phyloP scores from a whole-genome alignment of 192 early-diverging fungal species.

The Lobosporangium transversale region DNA sequence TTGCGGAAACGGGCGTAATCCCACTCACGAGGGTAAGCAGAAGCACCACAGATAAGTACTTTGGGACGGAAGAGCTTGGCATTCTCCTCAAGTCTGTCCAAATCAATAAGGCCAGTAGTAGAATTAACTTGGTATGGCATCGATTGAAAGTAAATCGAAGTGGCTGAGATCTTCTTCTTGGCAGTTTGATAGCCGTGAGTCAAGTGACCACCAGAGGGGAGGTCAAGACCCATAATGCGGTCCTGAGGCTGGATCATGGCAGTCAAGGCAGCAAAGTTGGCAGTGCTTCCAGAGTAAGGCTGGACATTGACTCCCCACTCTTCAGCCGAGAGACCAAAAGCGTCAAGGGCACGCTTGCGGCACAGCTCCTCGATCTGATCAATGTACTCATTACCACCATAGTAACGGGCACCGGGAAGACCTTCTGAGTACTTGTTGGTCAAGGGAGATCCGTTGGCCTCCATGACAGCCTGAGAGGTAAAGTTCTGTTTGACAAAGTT shows the following conservation, averaged over 20 bases:
- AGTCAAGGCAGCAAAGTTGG: constrained; percentile 98
- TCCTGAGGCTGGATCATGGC: constrained; percentile 96
- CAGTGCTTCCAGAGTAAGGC: constrained; percentile 98
- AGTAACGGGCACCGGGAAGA: constrained; percentile 98
- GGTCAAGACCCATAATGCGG: constrained; percentile 99
- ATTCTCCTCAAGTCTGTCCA: constrained; percentile 93
- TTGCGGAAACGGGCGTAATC: constrained; percentile 97
- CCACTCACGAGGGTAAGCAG: constrained; percentile 98
- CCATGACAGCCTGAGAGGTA: constrained; percentile 99
- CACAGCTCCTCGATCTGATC: constrained; percentile 97
- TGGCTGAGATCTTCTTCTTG: constrained; percentile 99
- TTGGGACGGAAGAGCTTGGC: constrained; percentile 96
- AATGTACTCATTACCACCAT: constrained; percentile 99
- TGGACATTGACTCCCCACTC: constrained; percentile 99
- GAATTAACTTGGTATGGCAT: constrained; percentile 97
- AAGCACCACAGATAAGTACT: constrained; percentile 98
- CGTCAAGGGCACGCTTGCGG: constrained; percentile 92
- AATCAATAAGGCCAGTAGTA: constrained; percentile 91
- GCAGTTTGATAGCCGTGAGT: constrained; percentile 99
- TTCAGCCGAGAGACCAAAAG: constrained; percentile 86
- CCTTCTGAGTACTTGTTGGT: constrained; percentile 99
- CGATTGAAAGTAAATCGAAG: constrained; percentile 99
- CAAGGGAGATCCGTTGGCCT: constrained; percentile 98
- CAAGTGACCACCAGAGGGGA: constrained; percentile 99
- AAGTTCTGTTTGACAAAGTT: constrained; percentile 96